Evolutionary conservation across 116 monocot genomes (phyloP).

Genomic region (Posidonia oceanica): DNA sequence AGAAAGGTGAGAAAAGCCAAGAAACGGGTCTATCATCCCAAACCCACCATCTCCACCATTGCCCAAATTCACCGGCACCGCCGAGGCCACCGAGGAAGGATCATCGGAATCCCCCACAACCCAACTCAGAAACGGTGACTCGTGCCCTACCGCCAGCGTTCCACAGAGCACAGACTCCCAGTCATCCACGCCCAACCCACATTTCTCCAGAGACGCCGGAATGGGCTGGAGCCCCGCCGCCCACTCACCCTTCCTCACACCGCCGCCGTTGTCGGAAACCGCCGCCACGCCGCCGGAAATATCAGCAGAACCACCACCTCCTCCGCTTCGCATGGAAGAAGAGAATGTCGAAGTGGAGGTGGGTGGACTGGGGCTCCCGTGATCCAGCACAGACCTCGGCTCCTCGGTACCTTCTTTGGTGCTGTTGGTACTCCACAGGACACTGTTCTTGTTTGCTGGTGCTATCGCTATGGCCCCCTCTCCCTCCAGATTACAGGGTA

Average conservation of each 20-base stretch:
- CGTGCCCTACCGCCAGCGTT: slow-evolving; percentile 13
- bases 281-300: slow-evolving; percentile 29
- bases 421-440: not conserved
- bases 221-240: slow-evolving; percentile 24
- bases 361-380: slow-evolving; percentile 30
- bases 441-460: not conserved
- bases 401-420: slow-evolving; percentile 7
- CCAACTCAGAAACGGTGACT: slow-evolving; percentile 51
- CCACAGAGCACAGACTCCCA: slow-evolving; percentile 18
- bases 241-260: slow-evolving; percentile 24
- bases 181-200: slow-evolving; percentile 20
- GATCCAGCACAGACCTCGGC: slow-evolving; percentile 74
- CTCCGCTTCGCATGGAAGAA: slow-evolving; percentile 45
- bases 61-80: slow-evolving; percentile 3
- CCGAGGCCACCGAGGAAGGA: not conserved
- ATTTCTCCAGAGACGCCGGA: slow-evolving; percentile 23
- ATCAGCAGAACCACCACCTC: slow-evolving; percentile 2
- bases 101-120: slow-evolving; percentile 50
- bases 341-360: slow-evolving; percentile 27
- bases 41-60: slow-evolving; percentile 12
- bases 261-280: slow-evolving; percentile 20
- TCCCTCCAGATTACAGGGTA: not conserved
- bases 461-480: not conserved
- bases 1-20: slow-evolving; percentile 11
- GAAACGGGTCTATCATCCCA: slow-evolving; percentile 21